Evolutionary conservation across 345 rosid genomes (phyloP).

Genomic region (Eucalyptus melliodora): DNA sequence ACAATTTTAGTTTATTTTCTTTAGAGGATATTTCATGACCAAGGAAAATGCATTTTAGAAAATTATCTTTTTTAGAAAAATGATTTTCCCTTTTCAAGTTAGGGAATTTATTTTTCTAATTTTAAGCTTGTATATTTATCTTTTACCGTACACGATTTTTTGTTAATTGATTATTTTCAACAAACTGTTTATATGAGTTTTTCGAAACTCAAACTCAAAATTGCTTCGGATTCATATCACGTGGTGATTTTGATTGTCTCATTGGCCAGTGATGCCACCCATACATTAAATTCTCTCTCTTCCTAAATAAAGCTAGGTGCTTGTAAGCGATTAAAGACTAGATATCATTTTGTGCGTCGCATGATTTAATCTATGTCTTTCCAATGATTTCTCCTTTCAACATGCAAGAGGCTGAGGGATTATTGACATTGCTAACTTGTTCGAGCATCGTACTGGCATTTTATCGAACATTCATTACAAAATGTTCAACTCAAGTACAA

Average conservation of each 20-base stretch:
- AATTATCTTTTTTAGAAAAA: not conserved
- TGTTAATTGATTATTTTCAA: not conserved
- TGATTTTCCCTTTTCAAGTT: not conserved
- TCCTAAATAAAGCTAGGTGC: not conserved
- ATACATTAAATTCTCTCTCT: not conserved
- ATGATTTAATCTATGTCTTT: not conserved
- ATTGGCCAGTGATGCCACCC: not conserved
- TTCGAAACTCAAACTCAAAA: not conserved
- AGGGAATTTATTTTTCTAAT: not conserved
- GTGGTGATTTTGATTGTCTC: not conserved
- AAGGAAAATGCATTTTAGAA: not conserved
- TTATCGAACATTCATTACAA: rapidly evolving
- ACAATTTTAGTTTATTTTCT: rapidly evolving
- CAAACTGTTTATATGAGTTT: not conserved
- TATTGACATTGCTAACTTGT: not conserved
- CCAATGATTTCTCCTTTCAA: too few relatives aligned
- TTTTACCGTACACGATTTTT: not conserved
- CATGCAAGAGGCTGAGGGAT: not conserved
- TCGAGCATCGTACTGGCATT: too few relatives aligned
- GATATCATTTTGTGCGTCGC: not conserved
- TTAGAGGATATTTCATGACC: not conserved
- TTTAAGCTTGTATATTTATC: not conserved
- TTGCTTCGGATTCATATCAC: not conserved
- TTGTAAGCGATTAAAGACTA: not conserved
- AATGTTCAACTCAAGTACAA: not conserved